Conservation (phyloP, 495 filamentous ascomycete genomes). For the Podospora sp. region DNA sequence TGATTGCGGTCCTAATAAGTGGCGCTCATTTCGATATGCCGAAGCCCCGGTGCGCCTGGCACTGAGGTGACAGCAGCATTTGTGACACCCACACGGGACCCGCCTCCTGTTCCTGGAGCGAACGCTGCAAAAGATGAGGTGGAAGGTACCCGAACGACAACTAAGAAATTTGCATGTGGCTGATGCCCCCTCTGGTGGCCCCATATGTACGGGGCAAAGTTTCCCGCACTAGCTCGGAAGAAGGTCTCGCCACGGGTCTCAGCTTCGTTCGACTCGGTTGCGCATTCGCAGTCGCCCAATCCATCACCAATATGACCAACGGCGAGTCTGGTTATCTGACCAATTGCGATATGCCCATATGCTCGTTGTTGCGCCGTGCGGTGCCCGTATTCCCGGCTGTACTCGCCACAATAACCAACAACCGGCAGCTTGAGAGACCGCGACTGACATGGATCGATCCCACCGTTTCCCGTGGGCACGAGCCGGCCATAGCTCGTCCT, state of each 20-base stretch:
- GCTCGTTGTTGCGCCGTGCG: not conserved
- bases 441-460: too few relatives aligned
- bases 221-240: not conserved
- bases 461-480: not conserved
- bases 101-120: not conserved
- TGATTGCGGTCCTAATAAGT: constrained; percentile 6
- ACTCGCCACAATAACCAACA: too few relatives aligned
- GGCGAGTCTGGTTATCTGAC: not conserved
- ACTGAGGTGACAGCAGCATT: constrained; percentile 3
- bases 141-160: not conserved
- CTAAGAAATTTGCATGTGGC: not conserved
- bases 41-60: constrained; percentile 8
- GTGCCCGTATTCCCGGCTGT: not conserved
- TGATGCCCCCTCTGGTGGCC: not conserved
- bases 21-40: constrained; percentile 11
- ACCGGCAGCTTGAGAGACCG: not conserved
- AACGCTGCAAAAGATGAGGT: not conserved
- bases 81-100: constrained; percentile 3
- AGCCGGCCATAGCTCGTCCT: not conserved
- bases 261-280: not conserved
- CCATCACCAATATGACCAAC: not conserved
- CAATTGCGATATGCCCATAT: not conserved
- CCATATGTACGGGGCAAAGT: not conserved
- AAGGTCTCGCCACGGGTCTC: not conserved
- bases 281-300: not conserved